phyloP scores from a whole-genome alignment of 345 rosid species.

The Luvunga scandens region DNA sequence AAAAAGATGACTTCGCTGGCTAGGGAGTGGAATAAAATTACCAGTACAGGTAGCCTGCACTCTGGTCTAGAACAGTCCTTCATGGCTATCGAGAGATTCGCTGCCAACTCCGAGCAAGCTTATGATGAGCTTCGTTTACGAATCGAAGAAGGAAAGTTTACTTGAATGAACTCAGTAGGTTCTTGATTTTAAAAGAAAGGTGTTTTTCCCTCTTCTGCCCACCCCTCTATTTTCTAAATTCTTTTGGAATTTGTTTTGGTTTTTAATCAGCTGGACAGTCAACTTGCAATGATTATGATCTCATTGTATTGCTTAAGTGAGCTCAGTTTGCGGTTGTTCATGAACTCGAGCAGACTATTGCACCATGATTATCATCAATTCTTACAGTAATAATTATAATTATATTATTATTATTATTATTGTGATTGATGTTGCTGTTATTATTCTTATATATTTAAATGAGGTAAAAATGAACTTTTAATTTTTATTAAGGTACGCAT shows the following conservation, averaged over 20 bases:
- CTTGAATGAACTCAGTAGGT: not conserved
- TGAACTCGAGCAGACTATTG: not conserved
- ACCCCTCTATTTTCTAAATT: not conserved
- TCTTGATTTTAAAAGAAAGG: constrained; percentile 5
- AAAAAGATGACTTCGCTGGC: constrained; percentile 18
- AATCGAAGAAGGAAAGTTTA: constrained; percentile 17
- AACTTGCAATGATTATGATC: not conserved
- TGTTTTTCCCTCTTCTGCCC: not conserved
- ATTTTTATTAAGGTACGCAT: no score
- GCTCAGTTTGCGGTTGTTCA: not conserved
- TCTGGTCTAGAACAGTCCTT: constrained; percentile 34
- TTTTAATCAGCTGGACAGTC: not conserved
- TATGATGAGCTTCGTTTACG: constrained; percentile 30
- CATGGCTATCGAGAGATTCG: constrained; percentile 41
- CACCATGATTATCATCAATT: not conserved
- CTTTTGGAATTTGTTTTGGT: not conserved
- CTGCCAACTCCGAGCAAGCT: constrained; percentile 20
- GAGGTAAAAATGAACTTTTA: no score
- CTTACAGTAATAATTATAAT: no score
- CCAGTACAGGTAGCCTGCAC: constrained; percentile 18
- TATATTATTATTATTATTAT: no score
- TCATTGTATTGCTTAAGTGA: not conserved
- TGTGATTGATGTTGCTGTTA: no score
- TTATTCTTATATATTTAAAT: no score
- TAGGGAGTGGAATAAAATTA: constrained; percentile 16